Evolutionary conservation across 2,329 filamentous ascomycete genomes (phyloP), one percentile per base, ranked within the genome.

Genomic region (Ophiostoma piceae): DNA sequence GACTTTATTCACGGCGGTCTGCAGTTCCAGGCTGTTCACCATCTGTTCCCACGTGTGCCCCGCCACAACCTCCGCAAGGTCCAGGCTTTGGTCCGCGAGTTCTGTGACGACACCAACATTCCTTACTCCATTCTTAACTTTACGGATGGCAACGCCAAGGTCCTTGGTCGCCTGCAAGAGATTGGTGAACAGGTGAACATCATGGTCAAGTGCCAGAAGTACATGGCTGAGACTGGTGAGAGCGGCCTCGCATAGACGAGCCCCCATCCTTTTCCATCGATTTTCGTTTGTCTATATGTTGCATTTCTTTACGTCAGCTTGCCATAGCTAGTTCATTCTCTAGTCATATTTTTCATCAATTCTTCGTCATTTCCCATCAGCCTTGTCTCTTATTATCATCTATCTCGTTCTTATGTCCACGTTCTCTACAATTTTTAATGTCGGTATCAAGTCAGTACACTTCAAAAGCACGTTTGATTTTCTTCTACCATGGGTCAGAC

Each of bases 1-100:
- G 89, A 92, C 76, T 91, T 88, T 74, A 82, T 90, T 75, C 89
- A 92, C 76, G 89, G 89, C 67, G 89, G 89, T 1, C 80, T 92
- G 37, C 89, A 91, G 78, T 92, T 91, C 79, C 89, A 91, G 78
- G 88, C 85, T 7, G 84, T 91, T 1, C 89, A 92, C 77, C 89
- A 92, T 74, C 78, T 91, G 12, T 91, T 88, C 75, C 89, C 89
- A 2, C 83, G 89, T 4, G 82, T 91, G 68, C 89, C 89, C 0
- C 79, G 89, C 32, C 89, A 91, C 77, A 91, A 91, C 76, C 79
- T 91, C 11, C 82, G 89, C 68, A 79, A 80, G 72, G 82, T 84
- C 2, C 88, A 91, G 78, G 80, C 77, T 71, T 76, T 89, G 62
- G 87, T 90, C 1, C 83, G 81, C 74, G 84, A 87, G 62, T 91